A percentile compares a stretch with the other conserved stretches of the same genome.
These are phyloP conservation scores for Sinapis alba DNA, from an alignment of 441 rosid genomes.

Conservation along the genomic window DNA sequence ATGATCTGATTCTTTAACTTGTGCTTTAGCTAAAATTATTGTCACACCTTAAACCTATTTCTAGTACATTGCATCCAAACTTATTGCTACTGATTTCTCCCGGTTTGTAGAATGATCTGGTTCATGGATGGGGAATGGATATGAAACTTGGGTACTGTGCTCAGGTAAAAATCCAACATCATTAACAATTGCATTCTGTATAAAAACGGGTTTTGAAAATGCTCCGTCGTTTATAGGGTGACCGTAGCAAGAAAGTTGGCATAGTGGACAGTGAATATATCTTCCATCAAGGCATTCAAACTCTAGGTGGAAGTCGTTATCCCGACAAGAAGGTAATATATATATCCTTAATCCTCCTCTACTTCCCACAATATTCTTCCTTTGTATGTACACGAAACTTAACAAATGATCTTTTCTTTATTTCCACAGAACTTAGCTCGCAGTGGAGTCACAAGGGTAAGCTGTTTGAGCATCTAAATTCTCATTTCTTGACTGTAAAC, in stretches of 20 bases:
- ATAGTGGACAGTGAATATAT: constrained; percentile 77
- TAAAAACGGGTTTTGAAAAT: neutral
- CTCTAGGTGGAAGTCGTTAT: constrained; percentile 65
- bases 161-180: neutral
- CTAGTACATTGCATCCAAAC: neutral
- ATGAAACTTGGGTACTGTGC: neutral
- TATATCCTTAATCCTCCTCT: neutral
- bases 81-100: neutral
- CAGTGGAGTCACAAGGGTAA: constrained; percentile 21
- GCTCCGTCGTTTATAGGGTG: constrained; percentile 53
- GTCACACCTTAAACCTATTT: neutral
- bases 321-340: constrained; percentile 52
- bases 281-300: constrained; percentile 82
- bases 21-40: neutral
- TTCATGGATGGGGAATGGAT: neutral
- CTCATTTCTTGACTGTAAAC: neutral
- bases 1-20: neutral
- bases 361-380: neutral
- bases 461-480: neutral
- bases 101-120: neutral
- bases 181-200: neutral
- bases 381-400: neutral
- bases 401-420: neutral
- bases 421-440: constrained; percentile 28
- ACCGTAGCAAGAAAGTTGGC: constrained; percentile 82